These are phyloP conservation scores for Penicillium brevicompactum DNA, from an alignment of 2,329 filamentous ascomycete genomes.

Conservation along the genomic window DNA sequence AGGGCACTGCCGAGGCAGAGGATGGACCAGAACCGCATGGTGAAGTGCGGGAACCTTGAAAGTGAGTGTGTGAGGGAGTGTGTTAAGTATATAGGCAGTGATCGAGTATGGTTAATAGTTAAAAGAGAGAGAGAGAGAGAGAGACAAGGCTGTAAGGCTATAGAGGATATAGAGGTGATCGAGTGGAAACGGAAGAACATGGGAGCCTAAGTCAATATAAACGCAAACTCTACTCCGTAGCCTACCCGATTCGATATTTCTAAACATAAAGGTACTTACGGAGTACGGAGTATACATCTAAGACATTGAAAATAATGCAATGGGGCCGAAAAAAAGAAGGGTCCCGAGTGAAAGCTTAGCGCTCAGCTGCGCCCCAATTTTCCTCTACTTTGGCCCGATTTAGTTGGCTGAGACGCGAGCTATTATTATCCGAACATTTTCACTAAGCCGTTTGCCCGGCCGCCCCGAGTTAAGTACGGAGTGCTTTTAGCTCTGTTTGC, in stretches of 20 bases:
- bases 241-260: background rate
- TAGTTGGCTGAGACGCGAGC: background rate
- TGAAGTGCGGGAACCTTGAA: background rate
- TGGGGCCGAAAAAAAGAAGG: background rate
- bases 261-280: too few relatives aligned
- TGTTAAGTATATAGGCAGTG: too few relatives aligned
- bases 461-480: background rate
- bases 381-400: background rate
- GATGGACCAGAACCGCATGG: conserved; percentile 17
- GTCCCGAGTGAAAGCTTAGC: background rate
- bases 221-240: background rate
- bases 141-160: background rate
- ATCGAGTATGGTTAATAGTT: too few relatives aligned
- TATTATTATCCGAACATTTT: background rate
- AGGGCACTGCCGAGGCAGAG: conserved; percentile 17
- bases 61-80: background rate
- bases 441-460: background rate
- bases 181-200: background rate
- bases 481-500: too few relatives aligned
- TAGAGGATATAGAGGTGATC: background rate
- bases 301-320: background rate
- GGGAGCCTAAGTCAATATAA: background rate
- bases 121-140: too few relatives aligned
- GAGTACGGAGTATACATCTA: too few relatives aligned
- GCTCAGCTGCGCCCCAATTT: background rate